Conservation (phyloP, 2,329 filamentous ascomycete species). For the Chaetomium strumarium region DNA sequence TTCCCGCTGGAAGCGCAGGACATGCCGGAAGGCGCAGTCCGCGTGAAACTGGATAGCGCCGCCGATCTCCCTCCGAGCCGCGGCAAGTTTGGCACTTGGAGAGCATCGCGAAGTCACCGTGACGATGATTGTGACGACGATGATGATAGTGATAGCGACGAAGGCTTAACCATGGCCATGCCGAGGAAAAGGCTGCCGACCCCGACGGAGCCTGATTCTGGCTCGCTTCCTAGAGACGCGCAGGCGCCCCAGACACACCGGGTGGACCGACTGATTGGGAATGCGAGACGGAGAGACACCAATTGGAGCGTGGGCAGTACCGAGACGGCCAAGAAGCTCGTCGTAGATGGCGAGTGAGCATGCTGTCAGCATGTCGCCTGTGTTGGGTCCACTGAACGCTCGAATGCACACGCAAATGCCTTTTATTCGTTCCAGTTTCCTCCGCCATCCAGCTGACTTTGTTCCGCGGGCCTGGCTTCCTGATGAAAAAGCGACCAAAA, state of each 20-base stretch:
- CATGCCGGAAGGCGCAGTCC: slow-evolving; percentile 23
- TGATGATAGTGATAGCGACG: slow-evolving; percentile 50
- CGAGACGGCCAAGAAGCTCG: slow-evolving; percentile 57
- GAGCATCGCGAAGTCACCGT: background rate
- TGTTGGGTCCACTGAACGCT: background rate
- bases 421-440: background rate
- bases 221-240: background rate
- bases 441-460: too few relatives aligned
- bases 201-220: background rate
- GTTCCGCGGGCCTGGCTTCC: too few relatives aligned
- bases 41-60: slow-evolving; percentile 10
- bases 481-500: too few relatives aligned
- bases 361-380: background rate
- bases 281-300: slow-evolving; percentile 49
- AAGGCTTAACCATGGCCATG: slow-evolving; percentile 49
- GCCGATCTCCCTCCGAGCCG: background rate
- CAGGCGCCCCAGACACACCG: slow-evolving; percentile 22
- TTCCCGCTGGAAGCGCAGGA: slow-evolving; percentile 42
- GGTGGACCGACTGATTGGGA: slow-evolving; percentile 29
- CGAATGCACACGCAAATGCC: too few relatives aligned
- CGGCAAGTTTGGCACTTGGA: background rate
- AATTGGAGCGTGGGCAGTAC: slow-evolving; percentile 57
- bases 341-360: slow-evolving; percentile 30
- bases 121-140: slow-evolving; percentile 37
- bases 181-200: slow-evolving; percentile 35